Conservation (phyloP, 2,329 filamentous ascomycete genomes). For the Eurotiales sp. region DNA sequence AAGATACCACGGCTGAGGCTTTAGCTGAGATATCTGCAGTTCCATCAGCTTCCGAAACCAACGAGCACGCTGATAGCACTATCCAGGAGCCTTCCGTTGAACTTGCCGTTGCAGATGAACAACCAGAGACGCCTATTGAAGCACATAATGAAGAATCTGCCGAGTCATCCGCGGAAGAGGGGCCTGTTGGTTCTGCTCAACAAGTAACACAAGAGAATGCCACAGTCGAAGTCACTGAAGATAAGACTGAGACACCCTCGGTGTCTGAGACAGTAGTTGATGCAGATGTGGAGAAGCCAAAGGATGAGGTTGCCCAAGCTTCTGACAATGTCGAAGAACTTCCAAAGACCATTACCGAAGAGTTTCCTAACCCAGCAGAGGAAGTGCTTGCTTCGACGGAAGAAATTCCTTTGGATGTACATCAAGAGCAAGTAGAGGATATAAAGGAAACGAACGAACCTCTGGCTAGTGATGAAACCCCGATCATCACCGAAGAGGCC, state of each 20-base stretch:
- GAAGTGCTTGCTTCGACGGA: neutral
- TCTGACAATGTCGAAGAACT: neutral
- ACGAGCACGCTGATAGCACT: slow-evolving; percentile 1
- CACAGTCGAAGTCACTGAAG: neutral
- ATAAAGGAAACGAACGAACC: slow-evolving; percentile 11
- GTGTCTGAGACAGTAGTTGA: slow-evolving; percentile 4
- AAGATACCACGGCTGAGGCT: neutral
- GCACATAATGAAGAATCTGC: slow-evolving; percentile 9
- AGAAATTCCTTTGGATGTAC: slow-evolving; percentile 6
- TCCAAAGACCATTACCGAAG: neutral
- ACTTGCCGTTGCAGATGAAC: slow-evolving; percentile 4
- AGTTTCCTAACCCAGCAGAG: neutral
- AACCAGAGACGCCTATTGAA: neutral
- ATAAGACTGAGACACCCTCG: slow-evolving; percentile 6
- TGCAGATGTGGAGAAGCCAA: neutral
- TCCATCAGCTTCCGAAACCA: slow-evolving; percentile 9
- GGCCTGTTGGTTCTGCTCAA: neutral
- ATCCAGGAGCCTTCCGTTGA: slow-evolving; percentile 3
- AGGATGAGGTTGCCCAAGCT: neutral
- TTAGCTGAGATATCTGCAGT: neutral
- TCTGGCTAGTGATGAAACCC: slow-evolving; percentile 10
- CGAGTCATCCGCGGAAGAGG: slow-evolving; percentile 3
- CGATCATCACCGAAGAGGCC: slow-evolving; percentile 22
- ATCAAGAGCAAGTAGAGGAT: slow-evolving; percentile 1
- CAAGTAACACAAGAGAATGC: slow-evolving; percentile 15